Evolutionary conservation across 805 yeast species (phyloP).

Genomic region (Saccharomycopsis babjevae): DNA sequence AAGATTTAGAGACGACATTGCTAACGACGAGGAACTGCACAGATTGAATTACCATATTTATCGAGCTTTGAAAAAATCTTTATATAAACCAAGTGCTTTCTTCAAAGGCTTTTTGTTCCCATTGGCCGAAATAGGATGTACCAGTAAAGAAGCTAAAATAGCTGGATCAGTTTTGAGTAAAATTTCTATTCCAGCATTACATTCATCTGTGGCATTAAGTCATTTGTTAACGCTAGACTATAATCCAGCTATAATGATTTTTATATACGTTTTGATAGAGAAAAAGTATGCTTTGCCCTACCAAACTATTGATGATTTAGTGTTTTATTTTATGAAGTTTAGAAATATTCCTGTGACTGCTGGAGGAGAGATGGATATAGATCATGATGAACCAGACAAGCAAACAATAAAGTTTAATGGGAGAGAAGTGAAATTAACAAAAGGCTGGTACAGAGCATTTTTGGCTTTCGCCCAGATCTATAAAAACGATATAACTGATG

Average conservation of each 20-base stretch:
- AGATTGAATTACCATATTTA: conserved; percentile 86
- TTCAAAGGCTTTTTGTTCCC: conserved; percentile 95
- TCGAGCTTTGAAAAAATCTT: conserved; percentile 81
- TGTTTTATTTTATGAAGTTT: conserved; percentile 88
- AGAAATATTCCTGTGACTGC: conserved; percentile 46
- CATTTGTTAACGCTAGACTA: conserved; percentile 76
- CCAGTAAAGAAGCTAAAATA: conserved; percentile 88
- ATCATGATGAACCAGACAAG: conserved; percentile 25
- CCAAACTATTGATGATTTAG: conserved; percentile 90
- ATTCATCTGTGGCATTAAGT: conserved; percentile 90
- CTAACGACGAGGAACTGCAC: conserved; percentile 56
- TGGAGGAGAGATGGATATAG: conserved; percentile 27
- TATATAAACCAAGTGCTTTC: conserved; percentile 95
- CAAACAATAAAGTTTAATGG: conserved; percentile 25
- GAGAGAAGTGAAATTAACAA: conserved; percentile 56
- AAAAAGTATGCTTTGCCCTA: conserved; percentile 95
- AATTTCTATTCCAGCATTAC: conserved; percentile 87
- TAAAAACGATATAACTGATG: conserved; percentile 97
- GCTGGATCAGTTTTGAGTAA: conserved; percentile 86
- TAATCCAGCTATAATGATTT: conserved; percentile 80
- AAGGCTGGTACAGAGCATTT: conserved; percentile 96
- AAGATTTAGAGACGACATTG: conserved; percentile 61
- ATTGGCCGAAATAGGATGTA: conserved; percentile 76
- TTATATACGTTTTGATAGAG: conserved; percentile 80
- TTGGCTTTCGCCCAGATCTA: conserved; percentile 91